Evolutionary conservation across 2,329 filamentous ascomycete species (phyloP).

Genomic region (Beauveria asiatica): DNA sequence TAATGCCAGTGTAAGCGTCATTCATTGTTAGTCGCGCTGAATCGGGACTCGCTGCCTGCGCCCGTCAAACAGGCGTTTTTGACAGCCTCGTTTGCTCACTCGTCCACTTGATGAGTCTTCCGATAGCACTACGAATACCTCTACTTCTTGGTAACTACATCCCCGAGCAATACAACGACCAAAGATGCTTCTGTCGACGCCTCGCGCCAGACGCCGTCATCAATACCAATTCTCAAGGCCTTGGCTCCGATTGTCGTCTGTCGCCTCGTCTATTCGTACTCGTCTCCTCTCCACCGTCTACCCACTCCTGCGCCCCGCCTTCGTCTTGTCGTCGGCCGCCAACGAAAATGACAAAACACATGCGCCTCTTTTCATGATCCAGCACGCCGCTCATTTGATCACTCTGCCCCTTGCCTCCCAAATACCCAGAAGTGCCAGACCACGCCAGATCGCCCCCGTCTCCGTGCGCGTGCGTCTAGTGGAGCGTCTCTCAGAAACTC

Average conservation of each 20-base stretch:
- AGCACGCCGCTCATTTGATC: not conserved
- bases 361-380: not conserved
- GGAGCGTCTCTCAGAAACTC: not conserved
- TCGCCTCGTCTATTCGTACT: not conserved
- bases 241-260: not conserved
- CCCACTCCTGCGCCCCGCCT: not conserved
- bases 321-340: not conserved
- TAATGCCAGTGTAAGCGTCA: not conserved
- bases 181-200: not conserved
- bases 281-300: too few species aligned
- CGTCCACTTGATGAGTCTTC: not conserved
- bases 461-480: slow-evolving; percentile 9
- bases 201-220: not conserved
- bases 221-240: not conserved
- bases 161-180: not conserved
- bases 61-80: not conserved
- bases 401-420: not conserved
- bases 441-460: not conserved
- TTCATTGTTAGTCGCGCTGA: not conserved
- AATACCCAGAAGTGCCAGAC: not conserved
- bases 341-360: not conserved
- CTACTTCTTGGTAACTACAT: not conserved
- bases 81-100: not conserved
- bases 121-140: too few species aligned
- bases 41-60: not conserved